Conservation (phyloP, 1,284 basidiomycete species). For the Mrakiaceae sp. region DNA sequence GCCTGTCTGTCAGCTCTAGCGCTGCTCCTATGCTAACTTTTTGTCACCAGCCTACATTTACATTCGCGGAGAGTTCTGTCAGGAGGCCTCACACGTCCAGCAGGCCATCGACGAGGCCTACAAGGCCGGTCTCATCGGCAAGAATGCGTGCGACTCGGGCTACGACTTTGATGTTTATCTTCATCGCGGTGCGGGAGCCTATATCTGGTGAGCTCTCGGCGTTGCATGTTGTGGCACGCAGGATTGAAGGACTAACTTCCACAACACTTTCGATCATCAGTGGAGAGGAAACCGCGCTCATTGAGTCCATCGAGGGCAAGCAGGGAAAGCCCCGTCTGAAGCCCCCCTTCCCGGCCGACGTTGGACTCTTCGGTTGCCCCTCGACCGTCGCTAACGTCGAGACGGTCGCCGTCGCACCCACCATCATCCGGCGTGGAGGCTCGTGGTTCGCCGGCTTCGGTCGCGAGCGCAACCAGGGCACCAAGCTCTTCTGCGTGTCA, state of each 20-base stretch:
- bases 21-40: background rate
- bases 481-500: slow-evolving; percentile 90
- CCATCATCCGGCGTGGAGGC: slow-evolving; percentile 82
- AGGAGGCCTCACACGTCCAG: slow-evolving; percentile 86
- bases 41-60: slow-evolving; percentile 74
- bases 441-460: slow-evolving; percentile 93
- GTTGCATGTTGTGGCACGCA: background rate
- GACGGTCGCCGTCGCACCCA: slow-evolving; percentile 93
- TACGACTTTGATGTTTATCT: slow-evolving; percentile 95
- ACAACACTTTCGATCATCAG: background rate
- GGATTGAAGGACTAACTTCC: background rate
- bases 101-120: slow-evolving; percentile 94
- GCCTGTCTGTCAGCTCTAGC: background rate
- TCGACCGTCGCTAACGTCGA: slow-evolving; percentile 98
- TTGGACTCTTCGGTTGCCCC: slow-evolving; percentile 92
- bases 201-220: slow-evolving; percentile 53
- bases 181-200: slow-evolving; percentile 72
- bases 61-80: slow-evolving; percentile 95
- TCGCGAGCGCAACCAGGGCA: slow-evolving; percentile 84
- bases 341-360: slow-evolving; percentile 98
- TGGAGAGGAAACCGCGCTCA: slow-evolving; percentile 95
- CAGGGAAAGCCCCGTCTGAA: slow-evolving; percentile 97
- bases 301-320: slow-evolving; percentile 92
- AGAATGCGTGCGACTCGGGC: slow-evolving; percentile 83
- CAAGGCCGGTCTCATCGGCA: slow-evolving; percentile 79